A percentile compares a stretch with the other conserved stretches of the same genome.
Conservation (phyloP, 352 stramenopile species). For the Pythium angustatum region DNA sequence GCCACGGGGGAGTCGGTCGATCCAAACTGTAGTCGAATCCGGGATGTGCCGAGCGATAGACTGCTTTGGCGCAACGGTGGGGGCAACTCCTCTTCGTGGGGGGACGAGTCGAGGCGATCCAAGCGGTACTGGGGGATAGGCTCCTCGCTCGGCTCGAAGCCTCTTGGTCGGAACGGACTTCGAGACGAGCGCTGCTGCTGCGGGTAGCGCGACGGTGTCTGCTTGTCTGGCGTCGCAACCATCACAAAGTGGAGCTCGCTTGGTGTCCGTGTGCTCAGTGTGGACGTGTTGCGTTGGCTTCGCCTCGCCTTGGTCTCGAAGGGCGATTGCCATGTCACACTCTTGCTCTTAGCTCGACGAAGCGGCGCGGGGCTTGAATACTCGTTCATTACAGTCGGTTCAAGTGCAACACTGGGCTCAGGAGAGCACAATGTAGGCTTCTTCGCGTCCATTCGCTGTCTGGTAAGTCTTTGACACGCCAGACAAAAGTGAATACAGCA, state of each 20-base stretch:
- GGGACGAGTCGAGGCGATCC: conserved; percentile 22
- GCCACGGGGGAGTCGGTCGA: neutral
- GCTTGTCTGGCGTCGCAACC: conserved; percentile 22
- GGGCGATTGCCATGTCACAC: conserved; percentile 27
- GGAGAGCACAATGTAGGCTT: neutral
- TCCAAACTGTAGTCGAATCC: neutral
- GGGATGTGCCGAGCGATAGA: neutral
- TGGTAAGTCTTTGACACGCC: neutral
- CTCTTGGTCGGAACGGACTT: neutral
- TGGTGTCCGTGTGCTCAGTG: neutral
- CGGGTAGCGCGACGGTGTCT: neutral
- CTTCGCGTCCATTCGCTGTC: neutral
- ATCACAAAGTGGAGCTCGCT: conserved; percentile 26
- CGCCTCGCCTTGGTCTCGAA: conserved; percentile 22
- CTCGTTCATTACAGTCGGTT: neutral
- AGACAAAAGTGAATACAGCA: conserved; percentile 14
- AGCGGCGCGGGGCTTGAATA: neutral
- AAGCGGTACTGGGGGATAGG: conserved; percentile 13
- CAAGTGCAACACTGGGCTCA: neutral
- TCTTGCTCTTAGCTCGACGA: conserved; percentile 25
- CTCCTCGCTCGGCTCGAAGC: conserved; percentile 3
- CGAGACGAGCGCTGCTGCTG: neutral
- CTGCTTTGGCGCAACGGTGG: neutral
- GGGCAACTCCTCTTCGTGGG: neutral
- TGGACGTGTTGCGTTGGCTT: conserved; percentile 6